Conservation (phyloP, 768 basidiomycete species). For the Leucocoprinus leucothites region DNA sequence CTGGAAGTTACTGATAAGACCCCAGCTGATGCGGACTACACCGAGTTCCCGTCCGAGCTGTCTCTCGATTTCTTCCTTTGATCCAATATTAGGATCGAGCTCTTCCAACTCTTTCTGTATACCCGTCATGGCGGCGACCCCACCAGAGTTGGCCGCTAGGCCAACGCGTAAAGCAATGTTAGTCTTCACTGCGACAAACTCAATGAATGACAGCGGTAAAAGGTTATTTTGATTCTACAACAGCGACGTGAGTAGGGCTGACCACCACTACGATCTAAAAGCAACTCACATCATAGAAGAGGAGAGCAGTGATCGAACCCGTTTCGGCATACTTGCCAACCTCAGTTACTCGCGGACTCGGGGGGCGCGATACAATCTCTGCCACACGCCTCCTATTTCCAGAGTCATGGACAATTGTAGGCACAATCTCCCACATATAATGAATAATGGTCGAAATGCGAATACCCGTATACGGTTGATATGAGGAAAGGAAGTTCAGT, state of each 20-base stretch:
- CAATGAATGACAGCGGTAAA: conserved; percentile 70
- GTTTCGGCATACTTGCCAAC: conserved; percentile 63
- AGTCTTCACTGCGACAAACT: conserved; percentile 58
- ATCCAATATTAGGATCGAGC: conserved; percentile 34
- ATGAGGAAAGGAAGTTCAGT: conserved; percentile 72
- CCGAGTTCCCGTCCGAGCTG: conserved; percentile 65
- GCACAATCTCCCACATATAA: conserved; percentile 37
- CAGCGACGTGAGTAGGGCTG: not conserved
- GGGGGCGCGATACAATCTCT: too few relatives aligned
- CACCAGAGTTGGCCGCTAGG: conserved; percentile 87
- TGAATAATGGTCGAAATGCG: conserved; percentile 68
- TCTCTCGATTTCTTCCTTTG: conserved; percentile 28
- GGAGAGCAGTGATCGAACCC: conserved; percentile 58
- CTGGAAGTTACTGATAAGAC: conserved; percentile 73
- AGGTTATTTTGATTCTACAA: conserved; percentile 59
- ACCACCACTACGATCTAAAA: not conserved
- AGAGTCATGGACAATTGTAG: too few relatives aligned
- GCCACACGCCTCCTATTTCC: too few relatives aligned
- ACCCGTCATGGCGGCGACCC: conserved; percentile 67
- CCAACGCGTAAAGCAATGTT: conserved; percentile 80
- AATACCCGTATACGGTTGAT: conserved; percentile 76
- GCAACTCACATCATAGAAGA: conserved; percentile 60
- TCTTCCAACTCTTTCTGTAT: conserved; percentile 63
- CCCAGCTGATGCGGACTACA: conserved; percentile 73
- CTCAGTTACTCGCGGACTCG: conserved; percentile 29